A percentile compares a stretch with the other conserved stretches of the same genome.
Evolutionary conservation across 208 protist species (phyloP).

Genomic region (Vickermania spadyakhi): DNA sequence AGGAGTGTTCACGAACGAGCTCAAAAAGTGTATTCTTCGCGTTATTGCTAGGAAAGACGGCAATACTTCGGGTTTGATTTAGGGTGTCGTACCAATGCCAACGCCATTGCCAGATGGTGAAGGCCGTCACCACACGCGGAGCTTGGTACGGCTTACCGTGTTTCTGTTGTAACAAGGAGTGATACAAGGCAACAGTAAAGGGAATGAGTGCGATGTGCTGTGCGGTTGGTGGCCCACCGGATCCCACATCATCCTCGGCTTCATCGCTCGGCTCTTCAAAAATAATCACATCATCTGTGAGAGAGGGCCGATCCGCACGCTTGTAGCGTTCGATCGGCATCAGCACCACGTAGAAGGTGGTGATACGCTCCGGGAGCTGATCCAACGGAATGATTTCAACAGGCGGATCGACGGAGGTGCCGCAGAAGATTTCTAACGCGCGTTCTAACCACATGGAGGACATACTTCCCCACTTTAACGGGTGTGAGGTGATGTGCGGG

Average conservation of each 20-base stretch:
- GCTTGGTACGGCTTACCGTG: background rate
- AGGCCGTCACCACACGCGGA: background rate
- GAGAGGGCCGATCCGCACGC: background rate
- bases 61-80: background rate
- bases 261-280: background rate
- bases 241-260: background rate
- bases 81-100: background rate
- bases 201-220: background rate
- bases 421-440: background rate
- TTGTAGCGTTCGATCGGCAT: background rate
- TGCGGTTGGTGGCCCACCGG: background rate
- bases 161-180: background rate
- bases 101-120: background rate
- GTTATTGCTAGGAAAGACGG: background rate
- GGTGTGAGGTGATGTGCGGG: background rate
- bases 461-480: background rate
- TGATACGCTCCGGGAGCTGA: background rate
- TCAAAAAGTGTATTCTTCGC: background rate
- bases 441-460: background rate
- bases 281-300: background rate
- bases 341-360: background rate
- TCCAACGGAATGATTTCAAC: background rate
- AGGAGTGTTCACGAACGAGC: background rate
- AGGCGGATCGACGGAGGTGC: background rate
- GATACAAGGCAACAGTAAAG: background rate